phyloP scores from a whole-genome alignment of 1,284 basidiomycete species.

The Ceratorhiza oryzae-sativae region DNA sequence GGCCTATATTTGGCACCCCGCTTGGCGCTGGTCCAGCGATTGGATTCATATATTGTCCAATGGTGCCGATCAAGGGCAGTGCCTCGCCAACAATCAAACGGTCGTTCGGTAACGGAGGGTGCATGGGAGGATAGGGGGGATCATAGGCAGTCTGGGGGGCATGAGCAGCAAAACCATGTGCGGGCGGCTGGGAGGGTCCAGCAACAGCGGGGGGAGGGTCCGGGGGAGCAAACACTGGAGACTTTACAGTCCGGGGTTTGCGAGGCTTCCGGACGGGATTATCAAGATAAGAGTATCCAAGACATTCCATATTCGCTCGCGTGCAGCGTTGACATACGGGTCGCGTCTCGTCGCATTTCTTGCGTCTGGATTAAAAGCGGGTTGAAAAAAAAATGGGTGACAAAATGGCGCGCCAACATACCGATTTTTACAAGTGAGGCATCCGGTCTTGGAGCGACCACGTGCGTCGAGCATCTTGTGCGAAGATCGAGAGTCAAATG shows the following conservation, averaged over 20 bases:
- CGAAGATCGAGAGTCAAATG: too few species aligned
- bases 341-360: slow-evolving; percentile 20
- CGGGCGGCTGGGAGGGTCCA: not conserved
- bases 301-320: slow-evolving; percentile 1
- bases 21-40: not conserved
- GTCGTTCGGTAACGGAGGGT: not conserved
- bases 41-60: not conserved
- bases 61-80: too few species aligned
- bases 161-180: not conserved
- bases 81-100: not conserved
- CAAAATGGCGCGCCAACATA: not conserved
- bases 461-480: not conserved
- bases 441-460: slow-evolving; percentile 18
- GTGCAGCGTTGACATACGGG: slow-evolving; percentile 3
- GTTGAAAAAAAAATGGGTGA: not conserved
- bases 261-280: not conserved
- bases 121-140: not conserved
- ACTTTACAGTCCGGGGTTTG: not conserved
- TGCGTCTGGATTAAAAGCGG: not conserved
- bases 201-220: not conserved
- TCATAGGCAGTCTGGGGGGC: not conserved
- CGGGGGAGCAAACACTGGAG: not conserved
- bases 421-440: slow-evolving; percentile 33
- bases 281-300: not conserved
- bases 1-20: not conserved